Conservation (phyloP, 345 rosid species). For the Bruguiera gymnorhiza region DNA sequence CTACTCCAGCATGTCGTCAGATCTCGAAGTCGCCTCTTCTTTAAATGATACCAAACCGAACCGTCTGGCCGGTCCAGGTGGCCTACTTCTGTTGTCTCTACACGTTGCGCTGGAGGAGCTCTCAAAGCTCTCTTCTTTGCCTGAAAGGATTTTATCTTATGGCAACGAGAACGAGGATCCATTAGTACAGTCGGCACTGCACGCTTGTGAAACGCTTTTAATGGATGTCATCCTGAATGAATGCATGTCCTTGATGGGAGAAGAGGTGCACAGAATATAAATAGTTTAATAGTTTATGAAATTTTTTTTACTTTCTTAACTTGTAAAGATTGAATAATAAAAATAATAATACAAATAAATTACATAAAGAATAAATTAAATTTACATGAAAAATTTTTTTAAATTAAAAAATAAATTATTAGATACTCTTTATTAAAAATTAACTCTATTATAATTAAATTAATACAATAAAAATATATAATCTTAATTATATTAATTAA, state of each 20-base stretch:
- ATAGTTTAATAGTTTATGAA: too few species aligned
- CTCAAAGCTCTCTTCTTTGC: conserved; percentile 32
- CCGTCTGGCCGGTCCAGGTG: conserved; percentile 25
- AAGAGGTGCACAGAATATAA: too few species aligned
- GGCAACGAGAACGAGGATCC: conserved; percentile 1
- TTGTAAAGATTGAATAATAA: too few species aligned
- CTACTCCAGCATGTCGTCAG: conserved; percentile 23
- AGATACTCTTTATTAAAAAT: too few species aligned
- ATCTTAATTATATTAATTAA: too few species aligned
- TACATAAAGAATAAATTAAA: too few species aligned
- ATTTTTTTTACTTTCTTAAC: too few species aligned
- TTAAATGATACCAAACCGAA: conserved; percentile 4
- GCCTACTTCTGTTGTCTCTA: conserved; percentile 55
- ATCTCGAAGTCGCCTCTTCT: conserved; percentile 15
- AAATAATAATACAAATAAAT: too few species aligned
- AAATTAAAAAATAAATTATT: too few species aligned
- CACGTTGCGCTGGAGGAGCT: conserved; percentile 47
- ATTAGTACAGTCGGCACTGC: conserved; percentile 13
- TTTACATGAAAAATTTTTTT: too few species aligned
- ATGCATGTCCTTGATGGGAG: conserved; percentile 4
- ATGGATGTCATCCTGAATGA: conserved; percentile 20
- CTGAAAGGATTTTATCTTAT: conserved; percentile 24
- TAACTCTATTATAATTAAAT: too few species aligned
- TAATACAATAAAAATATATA: too few species aligned
- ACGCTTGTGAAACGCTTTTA: conserved; percentile 19